Evolutionary conservation across 2,329 filamentous ascomycete species (phyloP).

Genomic region (Phoma sp.): DNA sequence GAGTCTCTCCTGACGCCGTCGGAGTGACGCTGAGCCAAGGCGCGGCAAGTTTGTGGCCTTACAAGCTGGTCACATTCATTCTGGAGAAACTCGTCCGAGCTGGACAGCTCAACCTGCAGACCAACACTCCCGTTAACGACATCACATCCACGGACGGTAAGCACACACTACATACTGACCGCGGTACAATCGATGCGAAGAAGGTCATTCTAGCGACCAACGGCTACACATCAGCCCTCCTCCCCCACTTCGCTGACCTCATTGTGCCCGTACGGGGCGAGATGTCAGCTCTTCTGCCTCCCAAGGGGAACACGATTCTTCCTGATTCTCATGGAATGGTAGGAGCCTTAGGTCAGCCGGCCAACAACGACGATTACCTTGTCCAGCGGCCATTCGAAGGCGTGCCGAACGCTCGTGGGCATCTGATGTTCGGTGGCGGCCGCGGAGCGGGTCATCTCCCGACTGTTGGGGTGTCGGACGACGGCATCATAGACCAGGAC

Average conservation of each 20-base stretch:
- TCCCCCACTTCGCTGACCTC: constrained; percentile 71
- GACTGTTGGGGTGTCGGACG: constrained; percentile 65
- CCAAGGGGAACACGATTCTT: constrained; percentile 54
- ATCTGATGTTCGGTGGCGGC: constrained; percentile 76
- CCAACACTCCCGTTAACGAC: constrained; percentile 67
- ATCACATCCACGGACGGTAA: constrained; percentile 34
- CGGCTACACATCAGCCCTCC: constrained; percentile 78
- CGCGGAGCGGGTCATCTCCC: constrained; percentile 57
- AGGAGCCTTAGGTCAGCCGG: constrained; percentile 54
- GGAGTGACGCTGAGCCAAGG: constrained; percentile 70
- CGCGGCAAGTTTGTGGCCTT: constrained; percentile 79
- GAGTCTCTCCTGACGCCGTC: constrained; percentile 55
- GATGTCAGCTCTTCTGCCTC: constrained; percentile 70
- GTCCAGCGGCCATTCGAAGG: constrained; percentile 66
- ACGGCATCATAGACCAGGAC: constrained; percentile 62
- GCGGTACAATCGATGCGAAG: constrained; percentile 69
- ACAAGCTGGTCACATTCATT: constrained; percentile 79
- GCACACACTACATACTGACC: constrained; percentile 71
- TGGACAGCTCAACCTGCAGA: constrained; percentile 72
- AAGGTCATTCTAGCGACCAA: constrained; percentile 81
- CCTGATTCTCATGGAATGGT: constrained; percentile 70
- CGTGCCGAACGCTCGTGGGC: constrained; percentile 54
- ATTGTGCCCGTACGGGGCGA: constrained; percentile 81
- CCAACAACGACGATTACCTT: constrained; percentile 72
- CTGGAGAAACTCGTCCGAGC: constrained; percentile 64